Evolutionary conservation across 169 alveolate genomes (phyloP), one percentile per base, ranked within the genome.

Genomic region (Babesia ovata): DNA sequence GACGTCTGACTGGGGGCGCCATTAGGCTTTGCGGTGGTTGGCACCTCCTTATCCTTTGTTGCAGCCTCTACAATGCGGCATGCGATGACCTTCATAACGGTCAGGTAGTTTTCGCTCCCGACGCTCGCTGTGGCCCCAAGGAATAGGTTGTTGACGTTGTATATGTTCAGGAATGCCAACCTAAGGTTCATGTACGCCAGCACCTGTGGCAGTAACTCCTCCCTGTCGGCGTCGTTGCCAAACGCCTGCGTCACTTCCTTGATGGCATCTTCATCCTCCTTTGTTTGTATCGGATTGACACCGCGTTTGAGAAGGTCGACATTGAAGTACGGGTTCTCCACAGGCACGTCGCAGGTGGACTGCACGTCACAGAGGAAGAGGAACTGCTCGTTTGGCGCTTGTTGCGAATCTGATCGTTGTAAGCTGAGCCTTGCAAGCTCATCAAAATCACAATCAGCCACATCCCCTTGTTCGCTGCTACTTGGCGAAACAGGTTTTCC

Each of bases 131-230:
- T 56, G 9, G 84, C 73, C 2, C 88, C 88, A 50, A 50, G 33
- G 73, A 81, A 81, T 22, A 81, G 70, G 28, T 52, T 46, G 45
- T 81, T 63, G 14, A 81, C 42, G 19, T 81, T 81, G 66, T 81
- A 81, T 26, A 81, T 73, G 66, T 81, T 81, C 17, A 81, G 74
- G 79, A 81, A 81, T 7, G 88, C 88, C 60, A 81, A 56, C 33
- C 88, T 49, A 28, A 81, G 65, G 60, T 81, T 81, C 67, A 81
- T 81, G 73, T 81, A 81, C 4, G 84, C 57, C 59, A 81, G 67
- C 19, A 81, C 79, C 54, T 71, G 88, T 48, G 88, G 88, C 44
- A 81, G 58, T 74, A 81, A 48, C 50, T 81, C 88, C 52, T 81
- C 88, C 48, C 50, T 63, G 70, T 81, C 88, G 44, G 69, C 10